Evolutionary conservation across 2,329 filamentous ascomycete species (phyloP).

Genomic region (Pyricularia grisea): DNA sequence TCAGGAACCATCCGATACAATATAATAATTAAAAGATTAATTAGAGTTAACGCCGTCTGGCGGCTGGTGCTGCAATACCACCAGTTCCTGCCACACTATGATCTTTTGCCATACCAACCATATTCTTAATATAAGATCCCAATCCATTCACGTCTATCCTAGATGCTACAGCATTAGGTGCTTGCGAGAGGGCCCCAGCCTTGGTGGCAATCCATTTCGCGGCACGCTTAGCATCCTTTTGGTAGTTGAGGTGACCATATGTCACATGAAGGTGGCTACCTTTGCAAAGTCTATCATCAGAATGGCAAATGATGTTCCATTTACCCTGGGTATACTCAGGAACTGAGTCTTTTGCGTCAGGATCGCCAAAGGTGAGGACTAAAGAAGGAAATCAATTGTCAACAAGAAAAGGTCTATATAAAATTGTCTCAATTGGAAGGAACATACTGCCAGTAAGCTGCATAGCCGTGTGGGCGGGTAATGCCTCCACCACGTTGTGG

Average conservation of each 20-base stretch:
- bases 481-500: conserved; percentile 7
- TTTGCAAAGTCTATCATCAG: conserved; percentile 16
- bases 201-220: no score
- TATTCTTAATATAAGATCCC: no score
- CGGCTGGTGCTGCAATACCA: no score
- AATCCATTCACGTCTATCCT: no score
- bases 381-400: conserved; percentile 5
- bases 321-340: conserved; percentile 8
- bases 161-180: no score
- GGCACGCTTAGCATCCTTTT: neutral
- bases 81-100: no score
- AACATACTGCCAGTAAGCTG: neutral
- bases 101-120: no score
- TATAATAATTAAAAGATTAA: no score
- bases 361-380: conserved; percentile 19
- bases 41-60: no score
- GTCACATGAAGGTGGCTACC: neutral
- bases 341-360: conserved; percentile 11
- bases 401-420: neutral
- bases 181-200: no score
- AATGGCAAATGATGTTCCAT: conserved; percentile 14
- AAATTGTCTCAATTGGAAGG: neutral
- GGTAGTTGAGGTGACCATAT: neutral
- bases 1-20: no score
- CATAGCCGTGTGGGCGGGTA: neutral